Conservation (phyloP, 345 rosid genomes). For the Syzygium jambos region DNA sequence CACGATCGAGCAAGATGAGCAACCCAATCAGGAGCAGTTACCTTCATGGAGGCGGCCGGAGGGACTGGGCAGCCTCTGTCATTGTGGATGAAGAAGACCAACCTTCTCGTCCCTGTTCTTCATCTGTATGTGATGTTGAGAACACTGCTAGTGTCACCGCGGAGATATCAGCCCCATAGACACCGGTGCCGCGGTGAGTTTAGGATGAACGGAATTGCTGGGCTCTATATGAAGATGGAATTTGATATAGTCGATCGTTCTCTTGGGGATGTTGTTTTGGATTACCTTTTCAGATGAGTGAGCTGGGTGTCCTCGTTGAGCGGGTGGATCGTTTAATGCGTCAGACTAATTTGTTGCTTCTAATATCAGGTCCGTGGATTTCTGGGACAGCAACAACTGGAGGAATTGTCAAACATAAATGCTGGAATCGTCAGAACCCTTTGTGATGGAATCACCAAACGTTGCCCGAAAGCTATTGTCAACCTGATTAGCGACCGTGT, state of each 20-base stretch:
- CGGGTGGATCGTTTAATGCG: too few species aligned
- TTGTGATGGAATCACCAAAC: constrained; percentile 77
- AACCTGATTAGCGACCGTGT: constrained; percentile 86
- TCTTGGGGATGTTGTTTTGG: not conserved
- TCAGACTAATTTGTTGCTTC: too few species aligned
- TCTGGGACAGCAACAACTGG: constrained; percentile 68
- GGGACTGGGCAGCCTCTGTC: not conserved
- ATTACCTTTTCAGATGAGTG: not conserved
- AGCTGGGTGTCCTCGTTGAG: not conserved
- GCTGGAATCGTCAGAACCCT: constrained; percentile 88
- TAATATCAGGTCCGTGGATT: constrained; percentile 38
- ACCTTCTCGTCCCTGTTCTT: constrained; percentile 47
- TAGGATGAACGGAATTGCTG: not conserved
- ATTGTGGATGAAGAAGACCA: constrained; percentile 11
- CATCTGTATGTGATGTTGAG: constrained; percentile 84
- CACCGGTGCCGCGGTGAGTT: constrained; percentile 65
- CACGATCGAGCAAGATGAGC: too few species aligned
- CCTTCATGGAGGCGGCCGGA: not conserved
- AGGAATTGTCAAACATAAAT: constrained; percentile 85
- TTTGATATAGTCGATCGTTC: not conserved
- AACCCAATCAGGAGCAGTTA: too few species aligned
- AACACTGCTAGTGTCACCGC: constrained; percentile 83
- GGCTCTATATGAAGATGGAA: not conserved
- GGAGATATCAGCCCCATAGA: constrained; percentile 87
- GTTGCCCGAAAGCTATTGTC: constrained; percentile 76